phyloP scores from a whole-genome alignment of 129 eudicot species.

The Helianthus tuberosus region DNA sequence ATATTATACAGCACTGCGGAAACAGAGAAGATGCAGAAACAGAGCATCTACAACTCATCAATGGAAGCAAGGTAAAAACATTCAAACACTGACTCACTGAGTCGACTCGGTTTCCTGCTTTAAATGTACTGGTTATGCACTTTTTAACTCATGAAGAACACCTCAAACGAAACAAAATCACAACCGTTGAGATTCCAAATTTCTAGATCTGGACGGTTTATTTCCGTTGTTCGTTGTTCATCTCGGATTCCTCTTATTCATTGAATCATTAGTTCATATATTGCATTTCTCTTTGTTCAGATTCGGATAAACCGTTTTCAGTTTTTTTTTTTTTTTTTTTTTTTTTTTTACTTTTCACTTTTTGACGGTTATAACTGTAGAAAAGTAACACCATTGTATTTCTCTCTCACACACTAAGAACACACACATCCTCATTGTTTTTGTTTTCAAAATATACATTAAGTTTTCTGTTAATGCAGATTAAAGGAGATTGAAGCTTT shows the following conservation, averaged over 20 bases:
- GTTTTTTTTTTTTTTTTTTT: constrained; percentile 11
- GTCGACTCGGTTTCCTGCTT: constrained; percentile 22
- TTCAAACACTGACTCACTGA: constrained; percentile 24
- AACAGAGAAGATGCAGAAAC: constrained; percentile 43
- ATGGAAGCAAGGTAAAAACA: constrained; percentile 62
- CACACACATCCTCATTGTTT: constrained; percentile 18
- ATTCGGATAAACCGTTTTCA: constrained; percentile 33
- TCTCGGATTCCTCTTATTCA: constrained; percentile 32
- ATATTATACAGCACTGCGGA: constrained; percentile 47
- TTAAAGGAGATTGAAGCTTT: constrained; percentile 35
- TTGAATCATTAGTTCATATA: neutral
- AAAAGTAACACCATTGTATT: constrained; percentile 22
- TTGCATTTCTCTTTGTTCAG: constrained; percentile 7
- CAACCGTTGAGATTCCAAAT: constrained; percentile 42
- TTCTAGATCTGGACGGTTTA: constrained; percentile 46
- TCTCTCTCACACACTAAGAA: constrained; percentile 29
- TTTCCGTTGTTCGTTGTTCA: constrained; percentile 34
- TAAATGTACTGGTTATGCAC: constrained; percentile 18
- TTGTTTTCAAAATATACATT: neutral
- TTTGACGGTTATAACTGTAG: constrained; percentile 40
- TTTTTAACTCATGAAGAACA: neutral
- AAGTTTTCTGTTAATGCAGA: constrained; percentile 16
- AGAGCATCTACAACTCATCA: constrained; percentile 69
- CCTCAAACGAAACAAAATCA: constrained; percentile 23
- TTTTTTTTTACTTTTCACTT: constrained; percentile 13